Base-by-base conservation (phyloP, 805 yeast species). In the Kodamaea lidongshanica region DNA sequence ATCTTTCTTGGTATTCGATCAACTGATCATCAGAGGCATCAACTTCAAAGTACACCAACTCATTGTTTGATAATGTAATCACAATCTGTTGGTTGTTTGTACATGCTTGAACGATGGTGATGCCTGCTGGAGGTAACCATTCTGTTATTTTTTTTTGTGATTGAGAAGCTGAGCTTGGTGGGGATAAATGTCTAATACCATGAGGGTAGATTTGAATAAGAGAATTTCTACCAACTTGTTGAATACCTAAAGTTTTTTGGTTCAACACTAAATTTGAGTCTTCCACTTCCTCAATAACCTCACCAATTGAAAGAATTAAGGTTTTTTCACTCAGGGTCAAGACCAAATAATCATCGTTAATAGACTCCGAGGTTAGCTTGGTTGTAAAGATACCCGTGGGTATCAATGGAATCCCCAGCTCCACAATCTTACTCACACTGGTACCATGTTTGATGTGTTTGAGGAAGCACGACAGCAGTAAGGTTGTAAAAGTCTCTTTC, bases 121-220 rank as follows among this genome's bases (percentile, higher is more conserved):
- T 72, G 3, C 92, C 94, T 0, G 79, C 76, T 0, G 96, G 94
- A 1, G 95, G 85, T 16, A 54, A 61, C 97, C 97, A 92, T 38
- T 80, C 80, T 1, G 68, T 55, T 9, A 67, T 55, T 6, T 12
- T n/a, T 8, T 26, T 17, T 19, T 19, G 19, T 8, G 20, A n/a
- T 13, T 14, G 19, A 7, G 12, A 13, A 16, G 18, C 11, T 54
- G 54, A n/a, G n/a, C n/a, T n/a, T n/a, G n/a, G n/a, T n/a, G n/a
- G n/a, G 12, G 38, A 41, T 4, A 61, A 52, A 42, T 81, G 85
- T 10, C 79, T 64, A 13, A 89, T 59, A 4, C 92, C 95, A 37
- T 72, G 66, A 0, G 74, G 41, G 48, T 83, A 82, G 2, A 89
- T 67, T 50, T 89, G 98, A 5, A 80, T 71, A 0, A 87, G 50